A percentile compares a stretch with the other conserved stretches of the same genome.
Evolutionary conservation across 2,329 filamentous ascomycete species (phyloP).

Genomic region (Venturia nashicola): DNA sequence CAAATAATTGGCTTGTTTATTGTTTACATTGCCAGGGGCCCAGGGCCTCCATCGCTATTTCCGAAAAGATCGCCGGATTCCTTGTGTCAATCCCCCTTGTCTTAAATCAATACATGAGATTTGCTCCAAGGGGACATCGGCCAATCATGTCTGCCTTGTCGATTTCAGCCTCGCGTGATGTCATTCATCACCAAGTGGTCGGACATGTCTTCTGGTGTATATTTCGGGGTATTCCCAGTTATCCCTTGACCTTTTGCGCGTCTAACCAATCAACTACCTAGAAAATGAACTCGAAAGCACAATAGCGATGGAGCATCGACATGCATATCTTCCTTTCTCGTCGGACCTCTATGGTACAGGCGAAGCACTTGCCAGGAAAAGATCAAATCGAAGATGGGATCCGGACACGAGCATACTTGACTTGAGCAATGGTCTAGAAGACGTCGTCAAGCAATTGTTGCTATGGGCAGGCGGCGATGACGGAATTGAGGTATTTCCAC

Average conservation of each 20-base stretch:
- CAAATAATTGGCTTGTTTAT: not conserved
- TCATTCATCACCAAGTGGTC: not conserved
- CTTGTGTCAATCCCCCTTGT: not conserved
- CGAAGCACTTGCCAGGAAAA: not conserved
- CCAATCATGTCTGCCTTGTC: not conserved
- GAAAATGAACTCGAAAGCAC: slow-evolving; percentile 1
- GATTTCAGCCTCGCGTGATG: not conserved
- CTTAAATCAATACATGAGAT: not conserved
- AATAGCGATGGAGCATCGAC: slow-evolving; percentile 1
- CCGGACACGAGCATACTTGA: not conserved
- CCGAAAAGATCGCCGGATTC: not conserved
- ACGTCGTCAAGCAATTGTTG: not conserved
- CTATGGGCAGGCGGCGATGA: not conserved
- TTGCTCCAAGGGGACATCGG: not conserved
- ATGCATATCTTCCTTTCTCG: slow-evolving; percentile 4
- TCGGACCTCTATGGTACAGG: slow-evolving; percentile 6
- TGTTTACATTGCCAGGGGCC: not conserved
- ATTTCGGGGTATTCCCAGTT: not conserved
- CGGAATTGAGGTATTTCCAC: slow-evolving; percentile 5
- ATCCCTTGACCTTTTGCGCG: not conserved
- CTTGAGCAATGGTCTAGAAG: not conserved
- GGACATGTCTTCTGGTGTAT: not conserved
- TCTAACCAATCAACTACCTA: not conserved
- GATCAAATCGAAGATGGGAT: slow-evolving; percentile 3
- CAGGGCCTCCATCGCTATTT: not conserved